A percentile compares a stretch with the other conserved stretches of the same genome.
These are phyloP conservation scores for Globisporangium sylvaticum DNA, from an alignment of 352 stramenopile genomes.

Conservation along the genomic window DNA sequence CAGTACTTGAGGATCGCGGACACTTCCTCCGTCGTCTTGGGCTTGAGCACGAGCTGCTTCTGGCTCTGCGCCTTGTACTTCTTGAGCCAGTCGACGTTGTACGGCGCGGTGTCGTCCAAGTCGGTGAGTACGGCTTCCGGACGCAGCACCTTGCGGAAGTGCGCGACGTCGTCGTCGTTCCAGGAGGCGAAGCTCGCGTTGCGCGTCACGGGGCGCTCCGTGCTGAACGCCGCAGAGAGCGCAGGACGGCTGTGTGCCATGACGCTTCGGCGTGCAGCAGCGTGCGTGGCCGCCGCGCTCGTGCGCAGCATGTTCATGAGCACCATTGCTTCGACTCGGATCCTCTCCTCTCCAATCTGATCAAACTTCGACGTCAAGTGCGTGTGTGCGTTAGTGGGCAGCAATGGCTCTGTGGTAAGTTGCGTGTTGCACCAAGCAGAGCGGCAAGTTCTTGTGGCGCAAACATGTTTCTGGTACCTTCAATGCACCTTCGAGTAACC, in stretches of 20 bases:
- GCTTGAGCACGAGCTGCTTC: conserved; percentile 81
- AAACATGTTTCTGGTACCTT: conserved; percentile 15
- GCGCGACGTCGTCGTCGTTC: conserved; percentile 54
- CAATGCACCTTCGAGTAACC: conserved; percentile 14
- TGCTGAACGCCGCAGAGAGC: conserved; percentile 16
- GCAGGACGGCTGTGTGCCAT: not conserved
- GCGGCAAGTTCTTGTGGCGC: conserved; percentile 10
- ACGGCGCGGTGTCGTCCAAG: conserved; percentile 60
- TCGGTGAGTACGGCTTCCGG: conserved; percentile 64
- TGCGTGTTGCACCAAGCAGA: conserved; percentile 10
- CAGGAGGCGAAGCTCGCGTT: conserved; percentile 49
- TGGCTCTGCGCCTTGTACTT: conserved; percentile 69
- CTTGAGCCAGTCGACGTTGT: conserved; percentile 82
- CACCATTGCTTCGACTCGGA: conserved; percentile 4
- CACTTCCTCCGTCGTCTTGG: conserved; percentile 86
- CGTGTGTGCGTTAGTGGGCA: conserved; percentile 1
- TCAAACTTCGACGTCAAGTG: conserved; percentile 5
- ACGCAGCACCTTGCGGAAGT: conserved; percentile 59
- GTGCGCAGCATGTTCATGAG: conserved; percentile 1
- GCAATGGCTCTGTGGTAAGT: not conserved
- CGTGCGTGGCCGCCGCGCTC: not conserved
- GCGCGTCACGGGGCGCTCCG: conserved; percentile 25
- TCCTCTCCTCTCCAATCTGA: not conserved
- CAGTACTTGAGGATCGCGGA: conserved; percentile 91
- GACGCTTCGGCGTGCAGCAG: conserved; percentile 13